Percentiles rank a stretch among this genome's conserved stretches.
Evolutionary conservation across 352 stramenopile species (phyloP).

Genomic region (Phytopythium aichiense): DNA sequence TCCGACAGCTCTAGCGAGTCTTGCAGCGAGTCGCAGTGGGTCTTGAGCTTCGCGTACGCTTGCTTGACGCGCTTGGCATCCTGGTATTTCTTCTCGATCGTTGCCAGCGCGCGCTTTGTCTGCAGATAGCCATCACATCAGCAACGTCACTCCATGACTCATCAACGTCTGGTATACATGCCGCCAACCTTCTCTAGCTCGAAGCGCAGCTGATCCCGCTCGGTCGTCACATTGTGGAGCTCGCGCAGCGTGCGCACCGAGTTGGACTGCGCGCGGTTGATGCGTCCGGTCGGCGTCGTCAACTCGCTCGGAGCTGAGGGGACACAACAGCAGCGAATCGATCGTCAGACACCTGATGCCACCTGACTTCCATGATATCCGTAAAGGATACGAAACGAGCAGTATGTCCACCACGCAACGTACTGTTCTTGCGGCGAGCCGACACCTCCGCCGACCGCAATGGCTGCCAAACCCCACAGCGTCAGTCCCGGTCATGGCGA

Average conservation of each 20-base stretch:
- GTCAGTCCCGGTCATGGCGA: background rate
- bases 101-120: constrained; percentile 35
- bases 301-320: constrained; percentile 19
- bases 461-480: background rate
- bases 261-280: constrained; percentile 10
- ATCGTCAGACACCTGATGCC: too few species aligned
- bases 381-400: background rate
- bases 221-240: constrained; percentile 57
- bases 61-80: constrained; percentile 47
- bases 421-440: background rate
- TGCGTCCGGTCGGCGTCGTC: constrained; percentile 10
- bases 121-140: constrained; percentile 6
- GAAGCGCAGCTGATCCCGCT: constrained; percentile 75
- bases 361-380: background rate
- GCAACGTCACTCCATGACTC: background rate
- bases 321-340: background rate
- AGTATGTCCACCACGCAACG: background rate
- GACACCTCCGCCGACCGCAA: background rate
- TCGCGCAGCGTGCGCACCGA: constrained; percentile 37
- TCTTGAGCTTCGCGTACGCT: constrained; percentile 66
- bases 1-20: constrained; percentile 80
- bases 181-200: constrained; percentile 56
- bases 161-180: background rate
- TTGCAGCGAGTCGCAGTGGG: constrained; percentile 70
- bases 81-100: constrained; percentile 42